Evolutionary conservation across 2,329 filamentous ascomycete species (phyloP).

Genomic region (Botrytis sinoallii): DNA sequence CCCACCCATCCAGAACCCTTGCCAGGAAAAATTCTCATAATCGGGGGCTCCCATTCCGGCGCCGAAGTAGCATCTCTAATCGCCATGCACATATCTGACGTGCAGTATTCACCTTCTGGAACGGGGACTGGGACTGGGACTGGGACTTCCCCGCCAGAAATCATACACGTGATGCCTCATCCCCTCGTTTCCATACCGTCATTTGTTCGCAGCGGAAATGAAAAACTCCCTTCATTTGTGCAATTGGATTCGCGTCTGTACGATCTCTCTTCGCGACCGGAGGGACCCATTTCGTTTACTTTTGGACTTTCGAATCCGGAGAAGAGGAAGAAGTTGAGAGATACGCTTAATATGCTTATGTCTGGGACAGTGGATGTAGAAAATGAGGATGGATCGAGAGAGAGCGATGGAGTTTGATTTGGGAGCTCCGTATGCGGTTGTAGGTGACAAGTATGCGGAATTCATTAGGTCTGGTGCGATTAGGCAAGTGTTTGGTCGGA

Average conservation of each 20-base stretch:
- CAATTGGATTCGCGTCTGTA: neutral
- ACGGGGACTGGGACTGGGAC: slow-evolving; percentile 6
- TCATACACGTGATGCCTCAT: neutral
- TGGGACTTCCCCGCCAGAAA: neutral
- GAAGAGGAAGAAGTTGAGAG: neutral
- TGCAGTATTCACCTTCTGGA: slow-evolving; percentile 31
- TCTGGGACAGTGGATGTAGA: neutral
- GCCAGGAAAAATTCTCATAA: slow-evolving; percentile 13
- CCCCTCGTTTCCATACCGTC: slow-evolving; percentile 2
- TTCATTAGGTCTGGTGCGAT: slow-evolving; percentile 25
- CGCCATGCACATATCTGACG: slow-evolving; percentile 40
- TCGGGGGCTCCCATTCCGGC: slow-evolving; percentile 20
- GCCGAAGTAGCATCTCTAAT: slow-evolving; percentile 17
- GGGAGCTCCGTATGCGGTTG: slow-evolving; percentile 25
- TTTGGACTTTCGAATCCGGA: neutral
- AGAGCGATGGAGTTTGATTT: neutral
- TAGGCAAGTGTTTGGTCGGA: slow-evolving; percentile 24
- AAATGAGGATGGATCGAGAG: neutral
- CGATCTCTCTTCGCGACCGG: neutral
- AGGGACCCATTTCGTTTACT: neutral
- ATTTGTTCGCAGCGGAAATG: neutral
- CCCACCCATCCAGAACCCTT: neutral
- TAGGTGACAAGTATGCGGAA: slow-evolving; percentile 28
- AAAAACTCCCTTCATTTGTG: neutral
- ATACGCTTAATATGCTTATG: neutral